A percentile compares a stretch with the other conserved stretches of the same genome.
Conservation (phyloP, 2,329 filamentous ascomycete genomes). For the Aspergillus nomiae region DNA sequence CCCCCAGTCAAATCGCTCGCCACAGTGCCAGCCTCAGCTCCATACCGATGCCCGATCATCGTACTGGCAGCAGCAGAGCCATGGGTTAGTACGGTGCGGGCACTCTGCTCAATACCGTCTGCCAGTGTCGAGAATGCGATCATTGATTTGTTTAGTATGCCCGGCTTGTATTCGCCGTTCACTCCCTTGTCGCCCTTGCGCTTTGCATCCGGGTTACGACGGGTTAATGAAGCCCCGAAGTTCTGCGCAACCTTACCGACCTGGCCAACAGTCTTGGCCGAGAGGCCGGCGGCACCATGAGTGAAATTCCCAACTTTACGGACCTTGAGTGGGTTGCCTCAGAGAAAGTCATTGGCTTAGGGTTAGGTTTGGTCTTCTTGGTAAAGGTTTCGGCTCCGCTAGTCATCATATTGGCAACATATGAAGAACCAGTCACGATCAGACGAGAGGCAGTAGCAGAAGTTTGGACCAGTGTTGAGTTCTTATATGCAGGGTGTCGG, state of each 20-base stretch:
- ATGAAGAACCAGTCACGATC: slow-evolving; percentile 83
- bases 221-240: slow-evolving; percentile 73
- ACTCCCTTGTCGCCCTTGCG: slow-evolving; percentile 70
- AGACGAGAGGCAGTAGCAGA: slow-evolving; percentile 86
- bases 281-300: slow-evolving; percentile 73
- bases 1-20: slow-evolving; percentile 76
- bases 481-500: slow-evolving; percentile 87
- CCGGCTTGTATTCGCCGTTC: slow-evolving; percentile 76
- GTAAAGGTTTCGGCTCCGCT: slow-evolving; percentile 79
- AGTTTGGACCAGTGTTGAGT: slow-evolving; percentile 81
- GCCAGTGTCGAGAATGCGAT: slow-evolving; percentile 96
- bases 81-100: slow-evolving; percentile 73
- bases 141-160: slow-evolving; percentile 89
- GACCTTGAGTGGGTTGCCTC: slow-evolving; percentile 82
- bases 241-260: slow-evolving; percentile 87
- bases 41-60: slow-evolving; percentile 88
- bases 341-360: slow-evolving; percentile 83
- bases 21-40: slow-evolving; percentile 78
- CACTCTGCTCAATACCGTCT: slow-evolving; percentile 88
- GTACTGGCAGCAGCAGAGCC: slow-evolving; percentile 78
- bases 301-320: slow-evolving; percentile 91
- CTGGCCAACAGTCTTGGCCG: slow-evolving; percentile 82
- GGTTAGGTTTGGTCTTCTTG: slow-evolving; percentile 73
- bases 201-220: slow-evolving; percentile 58
- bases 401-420: slow-evolving; percentile 75